Conservation (phyloP, 2,329 filamentous ascomycete genomes). For the Laburnicola sp. region DNA sequence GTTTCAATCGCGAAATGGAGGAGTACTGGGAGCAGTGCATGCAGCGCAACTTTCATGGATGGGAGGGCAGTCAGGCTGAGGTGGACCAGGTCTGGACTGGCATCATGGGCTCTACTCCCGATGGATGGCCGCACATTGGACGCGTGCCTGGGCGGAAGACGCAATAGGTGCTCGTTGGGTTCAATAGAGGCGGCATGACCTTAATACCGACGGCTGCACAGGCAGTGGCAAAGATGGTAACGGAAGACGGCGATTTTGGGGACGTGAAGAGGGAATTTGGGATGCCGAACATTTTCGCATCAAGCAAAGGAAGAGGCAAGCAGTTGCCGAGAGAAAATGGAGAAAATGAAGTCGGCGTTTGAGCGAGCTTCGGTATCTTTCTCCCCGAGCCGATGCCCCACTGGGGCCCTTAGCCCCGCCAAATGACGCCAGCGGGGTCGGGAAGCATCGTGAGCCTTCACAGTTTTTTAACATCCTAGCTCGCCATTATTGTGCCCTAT, state of each 20-base stretch:
- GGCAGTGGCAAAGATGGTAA: slow-evolving; percentile 49
- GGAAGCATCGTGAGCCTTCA: slow-evolving; percentile 22
- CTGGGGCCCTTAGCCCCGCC: slow-evolving; percentile 4
- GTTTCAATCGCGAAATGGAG: slow-evolving; percentile 48
- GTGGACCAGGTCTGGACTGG: slow-evolving; percentile 50
- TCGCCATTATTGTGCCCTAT: slow-evolving; percentile 23
- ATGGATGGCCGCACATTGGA: slow-evolving; percentile 51
- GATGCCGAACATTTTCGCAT: slow-evolving; percentile 45
- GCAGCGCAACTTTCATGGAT: slow-evolving; percentile 54
- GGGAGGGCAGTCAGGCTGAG: slow-evolving; percentile 50
- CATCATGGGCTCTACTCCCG: slow-evolving; percentile 46
- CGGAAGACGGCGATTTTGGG: slow-evolving; percentile 34
- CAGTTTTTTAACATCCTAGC: slow-evolving; percentile 24
- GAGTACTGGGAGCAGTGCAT: slow-evolving; percentile 56
- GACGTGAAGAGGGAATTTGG: slow-evolving; percentile 34
- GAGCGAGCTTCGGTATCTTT: slow-evolving; percentile 19
- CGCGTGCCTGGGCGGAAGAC: slow-evolving; percentile 46
- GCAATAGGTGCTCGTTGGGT: slow-evolving; percentile 54
- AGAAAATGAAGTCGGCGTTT: neutral
- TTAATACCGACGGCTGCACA: slow-evolving; percentile 49
- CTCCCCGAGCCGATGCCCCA: slow-evolving; percentile 14
- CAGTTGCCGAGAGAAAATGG: neutral
- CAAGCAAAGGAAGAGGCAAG: slow-evolving; percentile 29
- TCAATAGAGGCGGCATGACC: slow-evolving; percentile 58
- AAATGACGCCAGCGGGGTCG: slow-evolving; percentile 29